A percentile compares a stretch with the other conserved stretches of the same genome.
Conservation (phyloP, 768 basidiomycete species). For the Krasilnikovozyma curviuscula region DNA sequence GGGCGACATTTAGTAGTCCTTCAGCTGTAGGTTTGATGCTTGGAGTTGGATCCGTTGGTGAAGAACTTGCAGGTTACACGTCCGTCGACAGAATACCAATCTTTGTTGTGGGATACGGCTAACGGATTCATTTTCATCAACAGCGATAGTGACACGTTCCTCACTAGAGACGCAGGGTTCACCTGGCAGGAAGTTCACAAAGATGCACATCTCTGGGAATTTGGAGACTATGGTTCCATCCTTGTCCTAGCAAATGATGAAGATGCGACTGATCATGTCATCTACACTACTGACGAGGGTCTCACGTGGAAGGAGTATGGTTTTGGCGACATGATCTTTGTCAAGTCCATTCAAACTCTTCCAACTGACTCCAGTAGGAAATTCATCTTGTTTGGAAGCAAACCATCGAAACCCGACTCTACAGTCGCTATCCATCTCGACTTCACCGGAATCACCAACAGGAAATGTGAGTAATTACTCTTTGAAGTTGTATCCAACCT, state of each 20-base stretch:
- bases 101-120: background rate
- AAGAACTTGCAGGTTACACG: slow-evolving; percentile 53
- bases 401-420: slow-evolving; percentile 30
- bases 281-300: slow-evolving; percentile 83
- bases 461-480: slow-evolving; percentile 42
- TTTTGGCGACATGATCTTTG: slow-evolving; percentile 56
- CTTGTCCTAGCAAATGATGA: slow-evolving; percentile 91
- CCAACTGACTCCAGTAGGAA: slow-evolving; percentile 74
- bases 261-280: slow-evolving; percentile 65
- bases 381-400: slow-evolving; percentile 64
- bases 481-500: background rate
- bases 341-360: slow-evolving; percentile 64
- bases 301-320: slow-evolving; percentile 68
- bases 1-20: slow-evolving; percentile 84
- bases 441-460: slow-evolving; percentile 55
- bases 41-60: slow-evolving; percentile 91
- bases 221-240: slow-evolving; percentile 88
- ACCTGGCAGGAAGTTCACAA: slow-evolving; percentile 98
- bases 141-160: slow-evolving; percentile 72
- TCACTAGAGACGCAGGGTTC: slow-evolving; percentile 88
- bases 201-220: slow-evolving; percentile 93
- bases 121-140: background rate
- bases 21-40: slow-evolving; percentile 81
- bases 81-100: background rate
- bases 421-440: slow-evolving; percentile 69